Evolutionary conservation across 2,329 filamentous ascomycete species (phyloP), one percentile per base, ranked within the genome.

Genomic region (Neophaeococcomyces aloes): DNA sequence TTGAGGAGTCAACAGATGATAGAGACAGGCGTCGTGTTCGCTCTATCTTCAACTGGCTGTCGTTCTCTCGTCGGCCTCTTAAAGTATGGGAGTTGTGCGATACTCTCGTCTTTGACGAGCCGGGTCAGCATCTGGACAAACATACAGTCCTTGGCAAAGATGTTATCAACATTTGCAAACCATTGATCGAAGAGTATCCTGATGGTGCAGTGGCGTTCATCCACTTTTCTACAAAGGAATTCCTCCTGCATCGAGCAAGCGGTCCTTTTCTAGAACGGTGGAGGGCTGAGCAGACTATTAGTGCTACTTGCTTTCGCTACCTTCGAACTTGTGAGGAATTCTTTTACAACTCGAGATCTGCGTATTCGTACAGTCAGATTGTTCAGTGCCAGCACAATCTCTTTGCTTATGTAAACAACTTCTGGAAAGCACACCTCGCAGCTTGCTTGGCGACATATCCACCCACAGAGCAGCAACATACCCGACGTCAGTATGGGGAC

Each of bases 181-280:
- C 56, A 21, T 15, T 57, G 8, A 44, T 57, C 11, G 54, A 57
- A 35, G 50, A 55, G 29, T 44, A 38, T 19, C 27, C 42, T 11
- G 46, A 49, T 29, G 41, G 46, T 4, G 46, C 47, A 4, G 34
- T 57, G 13, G 40, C 38, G 18, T 46, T 53, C 18, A 44, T 53
- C 18, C 54, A 57, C 39, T 56, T 54, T 29, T 53, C 54, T 8
- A 48, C 48, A 5, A 32, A 46, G 44, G 53, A 54, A 86, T 75
- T 91, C 91, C 75, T 86, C 85, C 67, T 91, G 91, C 81, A 85
- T 88, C 70, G 86, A 91, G 70, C 85, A 86, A 32, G 35, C 35
- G n/a, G n/a, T 5, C n/a, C 14, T 15, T 19, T 18, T n/a, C 17
- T 33, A 5, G 17, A 33, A 14, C 6, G n/a, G 31, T 14, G n/a